Base-by-base conservation (phyloP, 495 filamentous ascomycete genomes). In the Penicillium longicatenatum region DNA sequence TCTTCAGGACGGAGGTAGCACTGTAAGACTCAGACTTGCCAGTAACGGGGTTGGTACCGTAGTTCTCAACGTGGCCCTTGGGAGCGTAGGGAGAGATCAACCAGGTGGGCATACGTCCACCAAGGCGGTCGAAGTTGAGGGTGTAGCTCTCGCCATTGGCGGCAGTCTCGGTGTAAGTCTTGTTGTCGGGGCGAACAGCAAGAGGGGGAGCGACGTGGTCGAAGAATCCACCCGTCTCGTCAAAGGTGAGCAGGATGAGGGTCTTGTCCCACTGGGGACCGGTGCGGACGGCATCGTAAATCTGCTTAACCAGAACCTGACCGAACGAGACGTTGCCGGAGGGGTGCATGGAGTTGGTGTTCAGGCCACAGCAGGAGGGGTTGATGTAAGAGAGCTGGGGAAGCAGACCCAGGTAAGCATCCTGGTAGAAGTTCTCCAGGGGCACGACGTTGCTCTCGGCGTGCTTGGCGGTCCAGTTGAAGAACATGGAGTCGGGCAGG, bases 331-430 rank as follows among this genome's bases (percentile, higher is more conserved):
- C 72, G 47, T 73, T 72, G 22, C 73, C 72, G 35, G 67, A 67
- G 7, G 80, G 80, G 67, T 83, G 80, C 71, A 81, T 78, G 50
- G 77, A 81, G 63, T 75, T 79, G 57, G 75, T 79, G 59, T 69
- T 67, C 9, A 67, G 53, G 24, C 68, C 74, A 58, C 80, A 83
- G 76, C 80, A 83, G 31, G 74, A 76, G 2, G 80, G 80, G 71
- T 83, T 82, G 70, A 83, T 67, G 66, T 80, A 83, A 51, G 76
- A 76, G 24, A 83, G 68, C 54, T 79, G 64, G 31, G 79, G 71
- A 4, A 82, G 79, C 1, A 63, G 65, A 26, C 80, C 75, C 1
- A 70, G 64, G 50, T 68, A 67, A 11, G 74, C 74, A 21, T 77
- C 77, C 19, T 73, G 67, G 73, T 73, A 78, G 66, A 76, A 76